phyloP scores from a whole-genome alignment of 2,329 filamentous ascomycete species.

The Alternaria atra region DNA sequence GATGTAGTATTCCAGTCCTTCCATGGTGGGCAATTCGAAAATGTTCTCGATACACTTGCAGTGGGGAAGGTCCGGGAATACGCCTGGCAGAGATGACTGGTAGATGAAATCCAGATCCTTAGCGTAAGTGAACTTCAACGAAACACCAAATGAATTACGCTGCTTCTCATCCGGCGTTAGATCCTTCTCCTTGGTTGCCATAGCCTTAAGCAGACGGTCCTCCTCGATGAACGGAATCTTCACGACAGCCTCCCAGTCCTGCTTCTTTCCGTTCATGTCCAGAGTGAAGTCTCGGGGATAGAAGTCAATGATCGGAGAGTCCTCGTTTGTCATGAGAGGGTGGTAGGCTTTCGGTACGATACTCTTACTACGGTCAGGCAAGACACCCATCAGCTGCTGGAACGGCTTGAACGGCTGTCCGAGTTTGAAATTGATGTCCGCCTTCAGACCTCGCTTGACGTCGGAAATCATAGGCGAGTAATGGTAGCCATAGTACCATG shows the following conservation, averaged over 20 bases:
- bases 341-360: conserved; percentile 91
- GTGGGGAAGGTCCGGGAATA: conserved; percentile 87
- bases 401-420: conserved; percentile 95
- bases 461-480: conserved; percentile 98
- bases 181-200: conserved; percentile 82
- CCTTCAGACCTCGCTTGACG: conserved; percentile 85
- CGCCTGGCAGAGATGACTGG: conserved; percentile 83
- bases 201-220: conserved; percentile 80
- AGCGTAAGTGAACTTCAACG: conserved; percentile 90
- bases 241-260: conserved; percentile 99
- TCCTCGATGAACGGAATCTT: conserved; percentile 99
- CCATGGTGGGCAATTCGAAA: conserved; percentile 91
- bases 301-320: conserved; percentile 96
- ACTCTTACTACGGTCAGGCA: conserved; percentile 95
- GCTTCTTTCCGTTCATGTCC: conserved; percentile 99
- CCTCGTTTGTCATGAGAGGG: conserved; percentile 87
- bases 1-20: conserved; percentile 84
- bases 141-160: conserved; percentile 90
- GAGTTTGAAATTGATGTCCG: conserved; percentile 89
- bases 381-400: conserved; percentile 96
- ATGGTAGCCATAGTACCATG: conserved; percentile 97
- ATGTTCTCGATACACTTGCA: conserved; percentile 96
- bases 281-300: conserved; percentile 96
- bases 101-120: conserved; percentile 81
- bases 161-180: conserved; percentile 80